Evolutionary conservation across 177 flowering plant genomes (phyloP), one percentile per base, ranked within the genome.

Genomic region (Tripterygium wilfordii): DNA sequence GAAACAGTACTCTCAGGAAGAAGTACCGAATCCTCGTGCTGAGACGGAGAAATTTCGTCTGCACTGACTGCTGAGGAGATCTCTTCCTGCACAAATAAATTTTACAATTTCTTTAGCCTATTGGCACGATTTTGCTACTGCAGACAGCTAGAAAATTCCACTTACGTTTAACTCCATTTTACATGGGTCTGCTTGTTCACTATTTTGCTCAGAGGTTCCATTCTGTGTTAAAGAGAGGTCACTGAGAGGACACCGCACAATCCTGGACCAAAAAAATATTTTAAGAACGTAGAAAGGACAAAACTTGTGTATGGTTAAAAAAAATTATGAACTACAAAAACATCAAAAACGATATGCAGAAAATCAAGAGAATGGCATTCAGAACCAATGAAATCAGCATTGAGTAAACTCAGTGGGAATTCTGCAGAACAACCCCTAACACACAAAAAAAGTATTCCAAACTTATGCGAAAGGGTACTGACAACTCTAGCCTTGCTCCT

Each of bases 171-270:
- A 49, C 36, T 63, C 65, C 25, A 29, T 22, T 33, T 41, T 26
- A 42, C 28, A 22, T 17, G 33, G 54, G 49, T 47, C 70, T 52
- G 58, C 68, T 25, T 37, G 53, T 23, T 60, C 38, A 36, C 8
- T 41, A 43, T 10, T 43, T 41, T 48, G 53, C 36, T 60, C 65
- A 39, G 57, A 45, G 35, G 48, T 51, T 35, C 35, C 72, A 30
- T 36, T 53, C 45, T 68, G 44, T 38, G 50, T 26, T 19, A 56
- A 65, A 49, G 41, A 46, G 20, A 88, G 74, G 29, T 76, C 80
- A 58, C 56, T 35, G 10, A 82, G 50, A 43, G 95, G 52, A 46
- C 72, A 60, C 20, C 76, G 75, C 47, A 91, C 54, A 45, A 91
- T 82, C 61, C 98, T 87, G 74, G 33, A 60, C 24, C 46, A 53